Evolutionary conservation across 768 basidiomycete genomes (phyloP).

Genomic region (Termitomyces sp.): DNA sequence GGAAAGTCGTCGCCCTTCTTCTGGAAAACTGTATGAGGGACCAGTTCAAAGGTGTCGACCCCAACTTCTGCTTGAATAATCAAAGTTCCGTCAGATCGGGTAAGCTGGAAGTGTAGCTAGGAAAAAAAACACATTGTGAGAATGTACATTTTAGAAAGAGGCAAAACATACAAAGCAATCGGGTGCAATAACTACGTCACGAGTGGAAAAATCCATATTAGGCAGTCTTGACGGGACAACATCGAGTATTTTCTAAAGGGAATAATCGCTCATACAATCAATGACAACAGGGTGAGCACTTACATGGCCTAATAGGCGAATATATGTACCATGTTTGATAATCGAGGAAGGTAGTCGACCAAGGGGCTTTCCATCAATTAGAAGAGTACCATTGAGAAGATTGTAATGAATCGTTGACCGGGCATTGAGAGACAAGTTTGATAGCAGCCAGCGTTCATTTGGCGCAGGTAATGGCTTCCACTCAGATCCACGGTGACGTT

Average conservation of each 20-base stretch:
- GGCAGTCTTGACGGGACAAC: not conserved
- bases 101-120: constrained; percentile 26
- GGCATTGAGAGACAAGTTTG: not conserved
- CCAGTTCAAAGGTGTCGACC: not conserved
- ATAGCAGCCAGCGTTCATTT: not conserved
- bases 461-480: not conserved
- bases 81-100: constrained; percentile 12
- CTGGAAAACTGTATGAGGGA: not conserved
- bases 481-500: not conserved
- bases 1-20: constrained; percentile 24
- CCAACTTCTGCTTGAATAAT: constrained; percentile 23
- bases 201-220: not conserved
- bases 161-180: not conserved
- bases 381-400: not conserved
- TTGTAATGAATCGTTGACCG: not conserved
- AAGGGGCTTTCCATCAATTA: not conserved
- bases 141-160: not conserved
- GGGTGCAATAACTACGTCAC: not conserved
- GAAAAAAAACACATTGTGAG: not conserved
- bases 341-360: not conserved
- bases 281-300: not conserved
- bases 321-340: not conserved
- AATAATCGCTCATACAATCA: not conserved
- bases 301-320: not conserved
- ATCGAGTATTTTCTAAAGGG: not conserved